phyloP scores from a whole-genome alignment of 352 stramenopile genomes.

The Thalassiosira livingstoniorum region DNA sequence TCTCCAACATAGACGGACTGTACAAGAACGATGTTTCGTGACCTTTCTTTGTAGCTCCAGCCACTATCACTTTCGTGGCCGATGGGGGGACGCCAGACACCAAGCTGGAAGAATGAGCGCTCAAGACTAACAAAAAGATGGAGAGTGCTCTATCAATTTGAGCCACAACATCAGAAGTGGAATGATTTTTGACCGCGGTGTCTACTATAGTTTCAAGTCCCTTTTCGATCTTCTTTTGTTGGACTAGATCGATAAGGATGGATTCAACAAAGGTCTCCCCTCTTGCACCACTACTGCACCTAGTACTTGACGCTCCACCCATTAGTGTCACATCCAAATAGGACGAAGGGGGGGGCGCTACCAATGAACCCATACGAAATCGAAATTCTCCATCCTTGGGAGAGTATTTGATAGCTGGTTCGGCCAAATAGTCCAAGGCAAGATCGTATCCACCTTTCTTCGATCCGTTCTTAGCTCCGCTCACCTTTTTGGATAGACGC shows the following conservation, averaged over 20 bases:
- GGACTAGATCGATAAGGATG: constrained; percentile 68
- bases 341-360: constrained; percentile 39
- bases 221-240: constrained; percentile 48
- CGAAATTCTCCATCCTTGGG: constrained; percentile 66
- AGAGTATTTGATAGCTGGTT: constrained; percentile 55
- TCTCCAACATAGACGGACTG: constrained; percentile 57
- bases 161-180: constrained; percentile 54
- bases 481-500: constrained; percentile 26
- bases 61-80: constrained; percentile 63
- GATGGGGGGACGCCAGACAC: constrained; percentile 47
- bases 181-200: constrained; percentile 68
- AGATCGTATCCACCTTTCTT: constrained; percentile 42
- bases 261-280: constrained; percentile 64
- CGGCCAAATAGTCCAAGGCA: constrained; percentile 61
- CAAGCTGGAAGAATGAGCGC: constrained; percentile 7
- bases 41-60: constrained; percentile 30
- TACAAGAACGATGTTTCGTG: constrained; percentile 76
- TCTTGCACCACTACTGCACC: constrained; percentile 31
- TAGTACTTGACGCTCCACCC: constrained; percentile 5
- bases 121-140: constrained; percentile 65
- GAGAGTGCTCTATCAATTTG: constrained; percentile 73
- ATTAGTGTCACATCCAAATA: constrained; percentile 50
- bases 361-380: constrained; percentile 54
- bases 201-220: constrained; percentile 73
- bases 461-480: not conserved